phyloP scores from a whole-genome alignment of 371 early-diverging fungal species.

The Mucor saturninus region DNA sequence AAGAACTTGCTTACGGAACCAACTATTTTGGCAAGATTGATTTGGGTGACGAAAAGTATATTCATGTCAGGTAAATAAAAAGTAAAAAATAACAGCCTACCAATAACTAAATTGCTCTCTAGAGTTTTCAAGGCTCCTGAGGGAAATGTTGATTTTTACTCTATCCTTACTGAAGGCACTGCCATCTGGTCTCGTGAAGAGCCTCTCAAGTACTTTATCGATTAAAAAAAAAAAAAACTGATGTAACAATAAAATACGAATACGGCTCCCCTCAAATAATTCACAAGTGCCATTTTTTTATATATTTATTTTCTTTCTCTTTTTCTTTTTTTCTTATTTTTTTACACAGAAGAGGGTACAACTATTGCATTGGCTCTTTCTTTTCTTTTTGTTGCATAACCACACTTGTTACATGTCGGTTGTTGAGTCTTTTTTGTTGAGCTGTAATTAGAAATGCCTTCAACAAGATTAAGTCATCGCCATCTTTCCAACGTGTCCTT shows the following conservation, averaged over 20 bases:
- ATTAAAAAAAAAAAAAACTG: slow-evolving; percentile 32
- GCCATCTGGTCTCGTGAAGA: slow-evolving; percentile 60
- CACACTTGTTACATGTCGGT: too few relatives aligned
- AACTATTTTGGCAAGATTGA: slow-evolving; percentile 63
- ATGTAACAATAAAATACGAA: slow-evolving; percentile 2
- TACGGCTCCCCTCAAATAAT: not conserved
- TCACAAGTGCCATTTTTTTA: not conserved
- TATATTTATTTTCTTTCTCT: not conserved
- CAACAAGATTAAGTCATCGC: slow-evolving; percentile 46
- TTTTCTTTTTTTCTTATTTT: not conserved
- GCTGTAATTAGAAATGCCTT: slow-evolving; percentile 18
- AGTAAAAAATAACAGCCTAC: not conserved
- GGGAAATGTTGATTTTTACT: slow-evolving; percentile 45
- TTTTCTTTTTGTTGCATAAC: not conserved
- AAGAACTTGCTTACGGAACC: slow-evolving; percentile 57
- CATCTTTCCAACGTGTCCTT: slow-evolving; percentile 48
- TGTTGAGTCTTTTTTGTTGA: not conserved
- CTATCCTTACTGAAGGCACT: slow-evolving; percentile 52
- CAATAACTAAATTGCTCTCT: not conserved
- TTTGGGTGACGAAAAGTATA: slow-evolving; percentile 51
- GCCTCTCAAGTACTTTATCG: slow-evolving; percentile 59
- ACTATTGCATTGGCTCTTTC: not conserved
- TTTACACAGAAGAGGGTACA: not conserved
- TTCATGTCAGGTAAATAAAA: slow-evolving; percentile 51
- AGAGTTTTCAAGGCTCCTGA: slow-evolving; percentile 52